phyloP scores from a whole-genome alignment of 1,284 basidiomycete genomes.

The Volvariella surrecta region DNA sequence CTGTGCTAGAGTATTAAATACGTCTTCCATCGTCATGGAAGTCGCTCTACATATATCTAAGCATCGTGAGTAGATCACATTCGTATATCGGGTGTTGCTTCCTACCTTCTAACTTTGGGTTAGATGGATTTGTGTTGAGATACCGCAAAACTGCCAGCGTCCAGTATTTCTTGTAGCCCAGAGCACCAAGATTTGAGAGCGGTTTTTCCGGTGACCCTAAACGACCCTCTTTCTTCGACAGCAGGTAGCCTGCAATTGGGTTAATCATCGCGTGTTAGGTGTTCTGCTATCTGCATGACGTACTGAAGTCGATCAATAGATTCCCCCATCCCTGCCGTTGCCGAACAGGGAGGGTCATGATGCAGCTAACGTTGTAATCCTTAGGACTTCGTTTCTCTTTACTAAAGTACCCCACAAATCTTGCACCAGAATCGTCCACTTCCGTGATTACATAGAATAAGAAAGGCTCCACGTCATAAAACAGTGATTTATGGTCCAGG shows the following conservation, averaged over 20 bases:
- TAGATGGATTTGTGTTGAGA: conserved; percentile 52
- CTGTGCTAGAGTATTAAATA: conserved; percentile 71
- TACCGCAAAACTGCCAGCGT: conserved; percentile 84
- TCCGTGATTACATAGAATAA: conserved; percentile 98
- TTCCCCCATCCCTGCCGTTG: conserved; percentile 96
- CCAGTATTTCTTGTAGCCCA: conserved; percentile 97
- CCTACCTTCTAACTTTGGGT: conserved; percentile 70
- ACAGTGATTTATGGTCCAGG: conserved; percentile 97
- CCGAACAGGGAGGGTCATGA: conserved; percentile 96
- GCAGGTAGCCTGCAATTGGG: conserved; percentile 69
- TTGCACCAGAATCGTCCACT: conserved; percentile 81
- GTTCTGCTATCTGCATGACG: conserved; percentile 24
- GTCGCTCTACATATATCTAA: conserved; percentile 83
- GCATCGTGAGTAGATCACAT: background rate
- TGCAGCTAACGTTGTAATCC: conserved; percentile 97
- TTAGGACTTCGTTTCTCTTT: conserved; percentile 97
- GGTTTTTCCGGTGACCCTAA: conserved; percentile 91
- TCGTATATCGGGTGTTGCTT: background rate
- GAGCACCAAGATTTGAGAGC: conserved; percentile 80
- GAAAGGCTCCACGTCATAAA: conserved; percentile 99
- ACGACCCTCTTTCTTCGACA: conserved; percentile 91
- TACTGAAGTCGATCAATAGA: conserved; percentile 94
- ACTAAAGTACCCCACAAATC: conserved; percentile 98
- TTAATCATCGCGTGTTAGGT: conserved; percentile 6
- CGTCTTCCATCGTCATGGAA: conserved; percentile 88